Percentiles rank a stretch among this genome's conserved stretches.
phyloP scores from a whole-genome alignment of 2,329 filamentous ascomycete species.

The Penicillium polonicum region DNA sequence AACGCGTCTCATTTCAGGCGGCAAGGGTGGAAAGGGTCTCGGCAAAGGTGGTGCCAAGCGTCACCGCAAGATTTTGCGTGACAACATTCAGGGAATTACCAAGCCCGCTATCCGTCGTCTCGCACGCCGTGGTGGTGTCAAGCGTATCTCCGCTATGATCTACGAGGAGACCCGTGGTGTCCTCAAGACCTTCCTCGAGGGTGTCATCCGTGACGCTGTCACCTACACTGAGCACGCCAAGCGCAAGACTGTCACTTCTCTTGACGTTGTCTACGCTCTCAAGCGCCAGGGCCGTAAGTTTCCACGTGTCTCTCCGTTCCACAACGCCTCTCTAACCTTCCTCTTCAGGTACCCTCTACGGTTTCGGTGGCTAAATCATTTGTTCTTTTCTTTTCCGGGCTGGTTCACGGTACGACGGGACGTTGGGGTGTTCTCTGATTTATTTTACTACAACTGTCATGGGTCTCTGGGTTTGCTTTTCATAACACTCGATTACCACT shows the following conservation, averaged over 20 bases:
- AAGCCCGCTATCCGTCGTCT: conserved; percentile 99
- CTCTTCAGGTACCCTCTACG: conserved; percentile 67
- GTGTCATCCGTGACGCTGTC: conserved; percentile 75
- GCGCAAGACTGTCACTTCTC: conserved; percentile 59
- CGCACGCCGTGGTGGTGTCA: conserved; percentile 98
- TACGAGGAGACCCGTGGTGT: conserved; percentile 82
- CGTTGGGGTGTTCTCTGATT: conserved; percentile 46
- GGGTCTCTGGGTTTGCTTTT: conserved; percentile 46
- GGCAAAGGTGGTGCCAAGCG: conserved; percentile 98
- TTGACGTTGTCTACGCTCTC: conserved; percentile 63
- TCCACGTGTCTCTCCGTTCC: neutral
- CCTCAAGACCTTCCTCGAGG: conserved; percentile 79
- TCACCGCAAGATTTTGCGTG: conserved; percentile 97
- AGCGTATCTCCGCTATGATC: conserved; percentile 98
- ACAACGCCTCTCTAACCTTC: conserved; percentile 21
- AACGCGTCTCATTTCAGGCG: conserved; percentile 60
- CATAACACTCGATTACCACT: conserved; percentile 38
- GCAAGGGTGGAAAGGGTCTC: conserved; percentile 96
- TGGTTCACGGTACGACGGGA: conserved; percentile 47
- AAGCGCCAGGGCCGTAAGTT: conserved; percentile 60
- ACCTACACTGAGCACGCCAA: conserved; percentile 83
- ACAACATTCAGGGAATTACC: conserved; percentile 99
- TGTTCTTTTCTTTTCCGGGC: conserved; percentile 39
- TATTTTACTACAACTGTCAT: conserved; percentile 40
- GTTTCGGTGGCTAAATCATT: conserved; percentile 76